Evolutionary conservation across 1,284 basidiomycete species (phyloP).

Genomic region (Ceratobasidium sp.): DNA sequence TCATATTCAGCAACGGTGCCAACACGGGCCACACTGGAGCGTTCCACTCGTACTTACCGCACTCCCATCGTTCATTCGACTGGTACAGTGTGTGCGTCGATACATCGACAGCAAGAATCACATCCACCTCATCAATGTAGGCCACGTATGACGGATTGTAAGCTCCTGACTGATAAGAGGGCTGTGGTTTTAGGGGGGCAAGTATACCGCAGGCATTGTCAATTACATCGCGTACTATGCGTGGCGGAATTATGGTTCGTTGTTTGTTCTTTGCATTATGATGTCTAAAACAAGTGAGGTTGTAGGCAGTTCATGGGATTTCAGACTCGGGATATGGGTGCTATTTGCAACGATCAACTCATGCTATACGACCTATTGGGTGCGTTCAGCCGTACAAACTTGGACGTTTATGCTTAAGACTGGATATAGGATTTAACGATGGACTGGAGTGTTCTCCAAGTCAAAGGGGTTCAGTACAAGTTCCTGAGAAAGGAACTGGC

Average conservation of each 20-base stretch:
- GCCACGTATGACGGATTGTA: constrained; percentile 50
- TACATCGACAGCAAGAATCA: constrained; percentile 77
- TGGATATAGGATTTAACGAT: constrained; percentile 71
- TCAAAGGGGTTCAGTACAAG: constrained; percentile 63
- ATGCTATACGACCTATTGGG: constrained; percentile 82
- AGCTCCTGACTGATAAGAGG: not conserved
- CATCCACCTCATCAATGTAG: constrained; percentile 88
- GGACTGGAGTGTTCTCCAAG: constrained; percentile 84
- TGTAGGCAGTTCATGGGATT: constrained; percentile 57
- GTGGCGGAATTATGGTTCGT: constrained; percentile 76
- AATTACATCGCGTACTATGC: constrained; percentile 73
- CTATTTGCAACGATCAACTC: constrained; percentile 72
- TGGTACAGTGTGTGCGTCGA: constrained; percentile 88
- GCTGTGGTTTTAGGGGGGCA: constrained; percentile 70
- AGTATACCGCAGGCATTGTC: constrained; percentile 76
- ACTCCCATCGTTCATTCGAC: constrained; percentile 76
- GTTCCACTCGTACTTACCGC: constrained; percentile 65
- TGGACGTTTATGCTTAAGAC: constrained; percentile 16
- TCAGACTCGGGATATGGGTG: constrained; percentile 70
- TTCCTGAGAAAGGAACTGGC: constrained; percentile 80
- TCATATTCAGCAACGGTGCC: constrained; percentile 60
- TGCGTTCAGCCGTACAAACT: constrained; percentile 53
- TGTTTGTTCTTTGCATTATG: constrained; percentile 6
- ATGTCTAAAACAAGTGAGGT: constrained; percentile 7
- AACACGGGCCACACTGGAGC: constrained; percentile 62